Base-by-base conservation (phyloP, 129 eudicot genomes). In the Artemisia tridentata region DNA sequence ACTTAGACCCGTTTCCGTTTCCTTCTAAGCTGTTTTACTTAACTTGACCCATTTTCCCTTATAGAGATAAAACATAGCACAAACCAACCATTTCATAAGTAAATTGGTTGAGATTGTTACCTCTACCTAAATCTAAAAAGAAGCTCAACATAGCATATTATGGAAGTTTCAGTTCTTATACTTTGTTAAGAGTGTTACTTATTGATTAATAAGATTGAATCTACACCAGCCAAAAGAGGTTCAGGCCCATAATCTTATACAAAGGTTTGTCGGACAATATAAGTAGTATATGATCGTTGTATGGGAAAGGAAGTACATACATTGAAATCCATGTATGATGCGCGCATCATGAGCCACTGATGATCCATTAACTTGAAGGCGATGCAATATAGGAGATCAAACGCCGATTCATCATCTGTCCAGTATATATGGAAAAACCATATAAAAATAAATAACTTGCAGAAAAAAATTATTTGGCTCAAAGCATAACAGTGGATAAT, bases 281-380 rank as follows among this genome's bases (percentile, higher is more conserved):
- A 38, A 38, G 45, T 38, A 38, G 45, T 18, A 64, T 13, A 52
- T 16, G 57, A 25, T 63, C 4, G 13, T 75, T 58, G 59, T 57
- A 31, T 53, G 59, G 67, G 58, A 67, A 75, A 19, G 83, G 48
- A 65, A 54, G 75, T 21, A 59, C 96, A 48, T 80, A 95, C 97
- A 72, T 95, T 95, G 84, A 95, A 95, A 77, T 90, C 99, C 99
- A 95, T 95, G 84, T 95, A 95, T 29, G 99, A 95, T 52, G 99
- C 99, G 19, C 73, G 99, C 99, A 95, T 95, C 74, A 82, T 74
- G 70, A 95, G 99, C 99, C 99, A 95, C 74, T 80, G 96, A 69
- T 81, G 83, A 74, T 95, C 99, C 88, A 95, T 91, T 72, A 95
- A 77, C 88, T 86, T 88, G 86, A 88, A 95, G 7, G 99, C 71